Evolutionary conservation across 2,329 filamentous ascomycete species (phyloP).

Genomic region (Dothistroma septosporum): DNA sequence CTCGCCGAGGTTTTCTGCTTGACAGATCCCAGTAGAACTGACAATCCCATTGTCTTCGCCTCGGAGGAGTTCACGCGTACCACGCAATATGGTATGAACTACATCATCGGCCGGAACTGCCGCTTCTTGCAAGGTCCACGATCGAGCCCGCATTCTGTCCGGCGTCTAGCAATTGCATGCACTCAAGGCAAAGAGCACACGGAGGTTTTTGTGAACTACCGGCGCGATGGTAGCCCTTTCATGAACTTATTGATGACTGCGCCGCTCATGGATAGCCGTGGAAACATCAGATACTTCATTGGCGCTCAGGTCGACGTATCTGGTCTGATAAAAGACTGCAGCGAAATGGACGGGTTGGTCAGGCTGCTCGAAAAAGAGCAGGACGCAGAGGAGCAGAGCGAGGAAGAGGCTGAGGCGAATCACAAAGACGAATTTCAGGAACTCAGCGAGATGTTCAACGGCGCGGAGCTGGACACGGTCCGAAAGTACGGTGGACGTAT

Average conservation of each 20-base stretch:
- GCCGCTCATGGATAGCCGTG: slow-evolving; percentile 64
- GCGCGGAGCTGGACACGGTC: slow-evolving; percentile 61
- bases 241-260: slow-evolving; percentile 75
- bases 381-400: slow-evolving; percentile 30
- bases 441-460: slow-evolving; percentile 66
- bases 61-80: slow-evolving; percentile 72
- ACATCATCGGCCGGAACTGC: slow-evolving; percentile 71
- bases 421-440: slow-evolving; percentile 62
- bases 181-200: slow-evolving; percentile 63
- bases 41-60: slow-evolving; percentile 74
- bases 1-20: slow-evolving; percentile 73
- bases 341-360: slow-evolving; percentile 60
- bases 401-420: slow-evolving; percentile 33
- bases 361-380: slow-evolving; percentile 31
- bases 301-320: slow-evolving; percentile 70
- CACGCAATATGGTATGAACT: slow-evolving; percentile 69
- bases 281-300: slow-evolving; percentile 64
- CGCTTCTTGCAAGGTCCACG: slow-evolving; percentile 72
- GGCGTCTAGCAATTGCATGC: slow-evolving; percentile 59
- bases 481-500: slow-evolving; percentile 60
- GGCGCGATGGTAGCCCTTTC: slow-evolving; percentile 71
- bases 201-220: slow-evolving; percentile 70
- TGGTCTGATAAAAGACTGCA: slow-evolving; percentile 62
- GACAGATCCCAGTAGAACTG: slow-evolving; percentile 66
- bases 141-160: slow-evolving; percentile 61